Base-by-base conservation (phyloP, 140 eudicot genomes). In the Erigeron philadelphicus region DNA sequence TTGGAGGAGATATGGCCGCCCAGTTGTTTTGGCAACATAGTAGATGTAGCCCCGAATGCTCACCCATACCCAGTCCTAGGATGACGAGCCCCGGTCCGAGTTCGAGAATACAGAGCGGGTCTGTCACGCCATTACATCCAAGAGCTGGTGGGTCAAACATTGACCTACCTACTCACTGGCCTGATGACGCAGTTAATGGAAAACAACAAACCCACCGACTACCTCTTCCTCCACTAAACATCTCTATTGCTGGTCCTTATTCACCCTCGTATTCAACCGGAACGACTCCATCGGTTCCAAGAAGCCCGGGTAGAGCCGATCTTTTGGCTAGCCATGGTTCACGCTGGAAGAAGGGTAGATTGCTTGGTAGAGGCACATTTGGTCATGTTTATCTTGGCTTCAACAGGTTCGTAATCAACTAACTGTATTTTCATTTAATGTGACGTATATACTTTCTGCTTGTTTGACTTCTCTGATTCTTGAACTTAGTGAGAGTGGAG, bases 71-170 rank as follows among this genome's bases (percentile, higher is more conserved):
- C 3, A 93, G 98, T 48, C 98, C 96, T 31, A 78, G 85, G 81
- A 81, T 93, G 95, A 82, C 95, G 38, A 93, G 98, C 59, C 95
- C 98, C 1, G 96, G 95, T 15, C 97, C 97, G n/a, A 77, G 95
- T 76, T 87, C 95, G 15, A 84, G 95, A 79, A 86, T 86, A 68
- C 90, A 89, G 45, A 86, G 96, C 64, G 96, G 95, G 78, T 88
- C 93, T 7, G 95, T 92, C 61, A 88, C 96, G n/a, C 98, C 98
- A 12, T 77, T 82, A 70, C 96, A 86, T 78, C 90, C 96, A 62
- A 74, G 89, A 76, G 86, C 89, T 18, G 90, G 88, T 45, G 95
- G 90, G 41, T 79, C 85, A 47, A 75, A 72, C 64, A 61, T 67
- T 38, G 95, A 88, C 53, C 71, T 76, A 21, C 75, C 67, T 62